Evolutionary conservation across 169 alveolate genomes (phyloP).

Genomic region (Amoebophrya sp.): DNA sequence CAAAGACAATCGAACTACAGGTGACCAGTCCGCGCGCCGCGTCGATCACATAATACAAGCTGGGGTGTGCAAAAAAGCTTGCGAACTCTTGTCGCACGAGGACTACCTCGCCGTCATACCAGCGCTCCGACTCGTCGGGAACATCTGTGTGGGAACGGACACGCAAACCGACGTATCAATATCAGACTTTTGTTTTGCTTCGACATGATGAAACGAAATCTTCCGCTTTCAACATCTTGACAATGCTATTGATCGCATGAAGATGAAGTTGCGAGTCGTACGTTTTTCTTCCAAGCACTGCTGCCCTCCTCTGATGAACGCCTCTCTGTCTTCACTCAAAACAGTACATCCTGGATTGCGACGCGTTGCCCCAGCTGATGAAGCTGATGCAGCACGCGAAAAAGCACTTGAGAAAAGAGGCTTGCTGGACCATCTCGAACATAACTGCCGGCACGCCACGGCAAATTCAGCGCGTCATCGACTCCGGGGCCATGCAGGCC

Average conservation of each 20-base stretch:
- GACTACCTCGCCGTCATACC: conserved; percentile 86
- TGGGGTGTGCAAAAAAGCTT: too few species aligned
- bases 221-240: too few species aligned
- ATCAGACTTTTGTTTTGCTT: too few species aligned
- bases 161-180: conserved; percentile 91
- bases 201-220: too few species aligned
- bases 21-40: conserved; percentile 62
- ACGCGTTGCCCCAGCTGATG: conserved; percentile 74
- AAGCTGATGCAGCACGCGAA: conserved; percentile 71
- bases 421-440: conserved; percentile 94
- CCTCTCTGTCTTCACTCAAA: too few species aligned
- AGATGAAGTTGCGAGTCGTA: too few species aligned
- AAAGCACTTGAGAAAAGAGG: conserved; percentile 89
- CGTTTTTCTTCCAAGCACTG: too few species aligned
- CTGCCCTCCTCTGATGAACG: too few species aligned
- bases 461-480: not conserved
- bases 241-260: too few species aligned
- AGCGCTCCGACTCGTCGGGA: conserved; percentile 92
- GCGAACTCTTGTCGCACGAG: conserved; percentile 72
- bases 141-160: conserved; percentile 91
- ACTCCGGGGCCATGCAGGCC: too few species aligned
- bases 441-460: conserved; percentile 84
- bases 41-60: conserved; percentile 63
- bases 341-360: conserved; percentile 79
- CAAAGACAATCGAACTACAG: too few species aligned